phyloP scores from a whole-genome alignment of 345 rosid species.

The Hevea brasiliensis region DNA sequence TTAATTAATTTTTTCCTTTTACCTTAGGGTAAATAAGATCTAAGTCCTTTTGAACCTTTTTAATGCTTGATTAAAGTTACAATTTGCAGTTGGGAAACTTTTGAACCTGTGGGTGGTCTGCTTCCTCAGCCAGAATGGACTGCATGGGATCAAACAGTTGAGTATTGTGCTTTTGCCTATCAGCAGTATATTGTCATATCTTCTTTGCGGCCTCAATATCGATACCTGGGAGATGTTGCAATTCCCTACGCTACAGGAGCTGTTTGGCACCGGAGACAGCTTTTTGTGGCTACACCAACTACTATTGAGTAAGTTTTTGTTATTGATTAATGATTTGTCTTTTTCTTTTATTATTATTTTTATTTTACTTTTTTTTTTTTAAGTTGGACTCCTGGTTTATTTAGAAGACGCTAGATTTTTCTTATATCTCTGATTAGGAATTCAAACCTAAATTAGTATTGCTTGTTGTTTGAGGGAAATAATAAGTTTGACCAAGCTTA shows the following conservation, averaged over 20 bases:
- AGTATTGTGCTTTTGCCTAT: conserved; percentile 95
- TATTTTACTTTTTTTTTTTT: neutral
- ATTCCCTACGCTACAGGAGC: conserved; percentile 94
- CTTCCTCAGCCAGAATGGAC: conserved; percentile 99
- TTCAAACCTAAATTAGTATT: neutral
- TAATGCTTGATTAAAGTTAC: conserved; percentile 26
- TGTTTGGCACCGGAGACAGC: conserved; percentile 97
- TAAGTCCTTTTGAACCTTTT: conserved; percentile 8
- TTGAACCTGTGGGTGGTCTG: conserved; percentile 89
- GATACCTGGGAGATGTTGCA: conserved; percentile 96
- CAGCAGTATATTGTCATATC: conserved; percentile 89
- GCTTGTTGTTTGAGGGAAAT: neutral
- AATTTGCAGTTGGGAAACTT: conserved; percentile 90
- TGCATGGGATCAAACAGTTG: conserved; percentile 99
- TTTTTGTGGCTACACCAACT: conserved; percentile 95
- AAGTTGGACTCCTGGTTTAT: neutral
- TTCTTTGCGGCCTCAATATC: conserved; percentile 90
- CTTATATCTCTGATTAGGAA: neutral
- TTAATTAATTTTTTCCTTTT: neutral
- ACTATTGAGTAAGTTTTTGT: conserved; percentile 81
- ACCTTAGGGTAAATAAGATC: conserved; percentile 1
- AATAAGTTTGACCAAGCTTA: neutral
- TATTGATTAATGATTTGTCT: neutral
- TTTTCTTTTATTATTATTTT: too few relatives aligned
- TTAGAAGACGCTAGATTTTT: neutral